These are phyloP conservation scores for Leptodermis oblonga DNA, from an alignment of 257 asterid species.

Conservation along the genomic window DNA sequence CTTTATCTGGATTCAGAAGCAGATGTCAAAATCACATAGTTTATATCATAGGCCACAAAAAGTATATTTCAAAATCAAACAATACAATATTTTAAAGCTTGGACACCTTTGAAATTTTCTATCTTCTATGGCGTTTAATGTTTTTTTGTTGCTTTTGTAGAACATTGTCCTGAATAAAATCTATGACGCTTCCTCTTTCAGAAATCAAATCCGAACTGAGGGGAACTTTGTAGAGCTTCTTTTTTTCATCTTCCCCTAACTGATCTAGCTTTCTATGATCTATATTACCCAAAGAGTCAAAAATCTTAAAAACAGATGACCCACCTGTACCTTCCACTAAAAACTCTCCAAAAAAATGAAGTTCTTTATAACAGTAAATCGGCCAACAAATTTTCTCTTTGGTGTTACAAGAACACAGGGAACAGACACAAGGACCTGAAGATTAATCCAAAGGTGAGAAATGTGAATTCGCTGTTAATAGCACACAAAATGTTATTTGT, in stretches of 20 bases:
- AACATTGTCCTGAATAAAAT: slow-evolving; percentile 34
- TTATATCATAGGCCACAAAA: slow-evolving; percentile 7
- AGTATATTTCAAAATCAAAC: not conserved
- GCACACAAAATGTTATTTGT: slow-evolving; percentile 16
- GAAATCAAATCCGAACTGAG: slow-evolving; percentile 36
- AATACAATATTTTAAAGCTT: slow-evolving; percentile 15
- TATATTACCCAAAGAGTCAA: slow-evolving; percentile 50
- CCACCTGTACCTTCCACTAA: slow-evolving; percentile 95
- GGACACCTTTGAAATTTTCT: slow-evolving; percentile 74
- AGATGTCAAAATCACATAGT: slow-evolving; percentile 17
- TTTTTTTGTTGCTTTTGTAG: slow-evolving; percentile 50
- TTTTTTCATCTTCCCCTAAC: slow-evolving; percentile 51
- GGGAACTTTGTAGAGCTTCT: slow-evolving; percentile 50
- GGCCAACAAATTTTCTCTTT: slow-evolving; percentile 92
- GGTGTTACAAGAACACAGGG: slow-evolving; percentile 91
- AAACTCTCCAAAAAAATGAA: slow-evolving; percentile 75
- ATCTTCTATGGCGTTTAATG: slow-evolving; percentile 79
- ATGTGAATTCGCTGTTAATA: not conserved
- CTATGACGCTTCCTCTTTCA: slow-evolving; percentile 37
- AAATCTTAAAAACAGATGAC: slow-evolving; percentile 60
- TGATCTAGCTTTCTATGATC: slow-evolving; percentile 54
- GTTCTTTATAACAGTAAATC: slow-evolving; percentile 64
- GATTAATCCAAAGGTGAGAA: slow-evolving; percentile 26
- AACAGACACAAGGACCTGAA: slow-evolving; percentile 75
- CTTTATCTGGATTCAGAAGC: slow-evolving; percentile 56